Percentiles rank a stretch among this genome's conserved stretches.
Evolutionary conservation across 257 asterid species (phyloP).

Genomic region (Nemophila menziesii): DNA sequence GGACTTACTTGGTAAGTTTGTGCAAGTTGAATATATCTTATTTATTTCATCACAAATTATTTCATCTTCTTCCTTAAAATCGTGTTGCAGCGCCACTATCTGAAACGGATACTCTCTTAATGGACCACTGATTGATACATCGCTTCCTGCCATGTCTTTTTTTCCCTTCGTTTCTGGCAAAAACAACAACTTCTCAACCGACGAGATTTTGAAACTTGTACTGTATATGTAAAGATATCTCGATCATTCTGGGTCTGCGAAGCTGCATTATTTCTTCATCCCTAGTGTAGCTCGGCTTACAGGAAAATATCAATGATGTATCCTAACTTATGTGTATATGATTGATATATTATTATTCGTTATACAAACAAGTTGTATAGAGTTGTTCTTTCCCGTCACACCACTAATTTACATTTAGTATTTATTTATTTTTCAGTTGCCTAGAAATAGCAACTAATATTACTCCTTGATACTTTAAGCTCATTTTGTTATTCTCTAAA

Average conservation of each 20-base stretch:
- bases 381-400: too few relatives aligned
- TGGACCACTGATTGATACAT: constrained; percentile 52
- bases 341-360: neutral
- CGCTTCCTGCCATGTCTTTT: neutral
- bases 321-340: neutral
- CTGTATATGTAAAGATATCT: too few relatives aligned
- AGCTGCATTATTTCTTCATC: neutral
- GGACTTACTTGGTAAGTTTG: constrained; percentile 80
- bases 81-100: constrained; percentile 84
- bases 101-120: constrained; percentile 89
- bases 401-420: too few relatives aligned
- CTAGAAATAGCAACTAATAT: too few relatives aligned
- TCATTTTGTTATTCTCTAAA: too few relatives aligned
- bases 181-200: constrained; percentile 7
- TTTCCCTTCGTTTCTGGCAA: neutral
- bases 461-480: too few relatives aligned
- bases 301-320: neutral
- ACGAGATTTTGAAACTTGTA: constrained; percentile 4
- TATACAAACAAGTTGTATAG: too few relatives aligned
- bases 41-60: constrained; percentile 10
- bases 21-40: constrained; percentile 6
- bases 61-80: neutral
- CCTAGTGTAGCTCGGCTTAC: neutral
- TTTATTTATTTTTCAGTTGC: too few relatives aligned
- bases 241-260: neutral